A percentile compares a stretch with the other conserved stretches of the same genome.
Conservation (phyloP, 2,329 filamentous ascomycete genomes). For the Botrytis galanthina region DNA sequence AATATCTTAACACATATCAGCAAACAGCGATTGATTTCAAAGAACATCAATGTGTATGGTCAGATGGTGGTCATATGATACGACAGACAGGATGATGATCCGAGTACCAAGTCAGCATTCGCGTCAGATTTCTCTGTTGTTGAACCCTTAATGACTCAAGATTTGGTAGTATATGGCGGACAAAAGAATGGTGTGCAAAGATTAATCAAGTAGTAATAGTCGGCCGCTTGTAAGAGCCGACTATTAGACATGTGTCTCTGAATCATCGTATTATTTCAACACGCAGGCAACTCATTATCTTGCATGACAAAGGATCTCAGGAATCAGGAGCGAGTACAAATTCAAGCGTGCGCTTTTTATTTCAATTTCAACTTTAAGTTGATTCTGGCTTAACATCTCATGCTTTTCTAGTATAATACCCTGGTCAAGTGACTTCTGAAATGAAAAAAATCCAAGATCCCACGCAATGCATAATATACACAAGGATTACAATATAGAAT, state of each 20-base stretch:
- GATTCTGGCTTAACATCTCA: neutral
- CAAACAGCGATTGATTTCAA: neutral
- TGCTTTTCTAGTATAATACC: neutral
- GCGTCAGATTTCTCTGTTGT: neutral
- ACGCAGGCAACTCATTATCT: neutral
- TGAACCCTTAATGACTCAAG: neutral
- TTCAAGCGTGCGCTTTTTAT: neutral
- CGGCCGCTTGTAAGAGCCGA: no score
- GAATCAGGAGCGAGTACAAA: no score
- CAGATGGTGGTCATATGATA: neutral
- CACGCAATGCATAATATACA: neutral
- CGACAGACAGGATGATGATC: neutral
- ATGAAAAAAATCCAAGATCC: neutral
- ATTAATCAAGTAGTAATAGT: neutral
- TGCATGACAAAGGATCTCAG: neutral
- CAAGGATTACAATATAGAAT: neutral
- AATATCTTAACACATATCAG: no score
- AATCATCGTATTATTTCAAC: neutral
- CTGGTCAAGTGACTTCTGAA: neutral
- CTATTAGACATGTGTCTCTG: neutral
- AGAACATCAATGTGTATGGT: neutral
- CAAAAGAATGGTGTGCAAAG: neutral
- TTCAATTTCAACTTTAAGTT: neutral
- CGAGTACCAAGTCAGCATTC: neutral
- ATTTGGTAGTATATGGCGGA: rapidly evolving